Conservation (phyloP, 2,329 filamentous ascomycete species). For the Dactylonectria macrodidyma region DNA sequence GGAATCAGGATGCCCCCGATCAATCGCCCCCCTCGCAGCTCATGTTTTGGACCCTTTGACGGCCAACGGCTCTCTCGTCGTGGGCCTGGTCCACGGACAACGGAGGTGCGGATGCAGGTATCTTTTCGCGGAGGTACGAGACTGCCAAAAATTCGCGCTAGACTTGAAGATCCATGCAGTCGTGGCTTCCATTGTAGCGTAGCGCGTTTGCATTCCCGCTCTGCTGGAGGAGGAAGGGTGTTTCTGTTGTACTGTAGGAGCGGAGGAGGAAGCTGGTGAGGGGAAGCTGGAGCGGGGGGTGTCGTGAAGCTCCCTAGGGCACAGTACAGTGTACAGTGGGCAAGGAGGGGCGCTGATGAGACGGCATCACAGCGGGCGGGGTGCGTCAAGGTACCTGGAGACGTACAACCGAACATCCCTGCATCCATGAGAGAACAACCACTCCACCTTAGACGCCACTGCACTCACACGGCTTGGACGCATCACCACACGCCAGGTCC, state of each 20-base stretch:
- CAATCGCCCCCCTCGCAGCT: not conserved
- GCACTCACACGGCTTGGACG: constrained; percentile 29
- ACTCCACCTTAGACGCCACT: constrained; percentile 26
- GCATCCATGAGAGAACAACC: constrained; percentile 25
- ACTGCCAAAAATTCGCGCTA: constrained; percentile 41
- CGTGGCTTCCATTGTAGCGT: constrained; percentile 10
- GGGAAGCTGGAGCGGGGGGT: constrained; percentile 43
- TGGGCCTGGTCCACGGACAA: constrained; percentile 9
- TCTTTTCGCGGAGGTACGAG: constrained; percentile 41
- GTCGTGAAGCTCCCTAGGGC: constrained; percentile 4
- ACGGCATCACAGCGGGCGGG: too few species aligned
- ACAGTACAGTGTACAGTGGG: too few species aligned
- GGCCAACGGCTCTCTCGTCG: constrained; percentile 21
- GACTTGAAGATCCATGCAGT: constrained; percentile 21
- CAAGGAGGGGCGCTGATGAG: too few species aligned
- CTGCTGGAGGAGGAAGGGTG: constrained; percentile 23
- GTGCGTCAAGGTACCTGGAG: not conserved
- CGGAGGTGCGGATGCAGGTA: constrained; percentile 45
- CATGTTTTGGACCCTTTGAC: not conserved
- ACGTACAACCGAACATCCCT: not conserved
- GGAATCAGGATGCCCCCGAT: constrained; percentile 15
- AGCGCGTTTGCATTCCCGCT: not conserved
- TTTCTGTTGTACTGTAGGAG: not conserved
- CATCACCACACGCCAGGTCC: constrained; percentile 6
- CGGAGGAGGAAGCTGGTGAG: constrained; percentile 32